phyloP scores from a whole-genome alignment of 768 basidiomycete species.

The Cystofilobasidium bisporidii region DNA sequence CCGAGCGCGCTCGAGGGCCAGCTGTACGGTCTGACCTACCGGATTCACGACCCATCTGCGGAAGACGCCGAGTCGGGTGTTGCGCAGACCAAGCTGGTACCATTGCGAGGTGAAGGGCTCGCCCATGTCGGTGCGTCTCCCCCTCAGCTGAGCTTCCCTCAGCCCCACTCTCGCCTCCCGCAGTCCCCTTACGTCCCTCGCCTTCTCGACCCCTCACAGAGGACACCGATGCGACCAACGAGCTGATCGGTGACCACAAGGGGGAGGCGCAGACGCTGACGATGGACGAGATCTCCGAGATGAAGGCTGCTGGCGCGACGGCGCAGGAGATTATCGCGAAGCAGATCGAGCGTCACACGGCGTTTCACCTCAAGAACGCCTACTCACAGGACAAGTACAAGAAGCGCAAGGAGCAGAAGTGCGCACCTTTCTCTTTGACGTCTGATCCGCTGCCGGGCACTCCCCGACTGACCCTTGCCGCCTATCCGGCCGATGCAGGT shows the following conservation, averaged over 20 bases:
- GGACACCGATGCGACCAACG: slow-evolving; percentile 95
- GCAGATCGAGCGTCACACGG: slow-evolving; percentile 86
- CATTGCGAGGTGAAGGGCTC: slow-evolving; percentile 22
- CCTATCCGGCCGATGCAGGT: slow-evolving; percentile 49
- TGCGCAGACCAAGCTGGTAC: slow-evolving; percentile 5
- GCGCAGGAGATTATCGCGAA: slow-evolving; percentile 89
- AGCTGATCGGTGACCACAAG: slow-evolving; percentile 74
- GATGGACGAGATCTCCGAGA: slow-evolving; percentile 65
- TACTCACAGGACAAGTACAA: slow-evolving; percentile 98
- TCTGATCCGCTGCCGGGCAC: not conserved
- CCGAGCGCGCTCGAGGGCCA: slow-evolving; percentile 68
- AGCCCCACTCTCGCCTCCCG: not conserved
- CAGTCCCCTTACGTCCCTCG: not conserved
- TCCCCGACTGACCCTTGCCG: too few species aligned
- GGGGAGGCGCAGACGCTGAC: slow-evolving; percentile 69
- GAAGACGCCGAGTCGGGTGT: not conserved
- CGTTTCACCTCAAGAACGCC: slow-evolving; percentile 88
- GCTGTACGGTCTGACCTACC: slow-evolving; percentile 80
- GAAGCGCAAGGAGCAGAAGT: slow-evolving; percentile 96
- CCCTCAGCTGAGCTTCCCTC: too few species aligned
- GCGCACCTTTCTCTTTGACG: slow-evolving; percentile 35
- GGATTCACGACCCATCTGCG: slow-evolving; percentile 47
- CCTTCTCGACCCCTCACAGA: slow-evolving; percentile 51
- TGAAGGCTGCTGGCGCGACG: slow-evolving; percentile 73
- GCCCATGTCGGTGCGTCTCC: slow-evolving; percentile 23